These are phyloP conservation scores for Boletus smithii DNA, from an alignment of 1,284 basidiomycete genomes.

Conservation along the genomic window DNA sequence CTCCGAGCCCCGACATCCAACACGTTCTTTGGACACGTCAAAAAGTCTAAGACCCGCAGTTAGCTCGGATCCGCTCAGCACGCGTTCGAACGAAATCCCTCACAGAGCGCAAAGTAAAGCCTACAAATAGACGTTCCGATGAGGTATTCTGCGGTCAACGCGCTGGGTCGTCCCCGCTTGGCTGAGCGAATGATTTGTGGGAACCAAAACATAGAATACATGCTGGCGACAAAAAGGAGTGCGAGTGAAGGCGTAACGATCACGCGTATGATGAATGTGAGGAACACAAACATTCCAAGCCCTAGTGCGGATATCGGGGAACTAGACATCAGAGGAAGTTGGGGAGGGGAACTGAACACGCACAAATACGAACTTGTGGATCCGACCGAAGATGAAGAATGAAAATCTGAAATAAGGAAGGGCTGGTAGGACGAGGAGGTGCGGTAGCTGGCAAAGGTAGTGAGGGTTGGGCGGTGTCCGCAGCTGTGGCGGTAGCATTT, in stretches of 20 bases:
- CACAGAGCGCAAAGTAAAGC: constrained; percentile 72
- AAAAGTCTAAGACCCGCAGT: constrained; percentile 55
- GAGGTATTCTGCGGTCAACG: constrained; percentile 69
- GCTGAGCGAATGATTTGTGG: constrained; percentile 82
- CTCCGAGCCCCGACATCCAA: constrained; percentile 71
- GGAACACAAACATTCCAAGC: constrained; percentile 61
- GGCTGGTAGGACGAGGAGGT: constrained; percentile 16
- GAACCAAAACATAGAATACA: constrained; percentile 79
- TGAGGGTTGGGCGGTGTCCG: constrained; percentile 16
- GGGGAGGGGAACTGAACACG: constrained; percentile 18
- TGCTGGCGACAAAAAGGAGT: constrained; percentile 63
- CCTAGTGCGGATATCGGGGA: constrained; percentile 40
- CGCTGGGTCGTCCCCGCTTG: constrained; percentile 66
- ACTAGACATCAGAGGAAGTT: background rate
- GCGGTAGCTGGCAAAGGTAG: constrained; percentile 14
- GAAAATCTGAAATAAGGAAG: constrained; percentile 49
- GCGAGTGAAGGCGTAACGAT: constrained; percentile 70
- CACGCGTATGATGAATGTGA: constrained; percentile 69
- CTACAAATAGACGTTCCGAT: constrained; percentile 73
- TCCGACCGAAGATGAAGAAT: constrained; percentile 61
- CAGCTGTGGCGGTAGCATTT: background rate
- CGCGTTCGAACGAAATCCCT: constrained; percentile 32
- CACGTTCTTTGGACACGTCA: constrained; percentile 81
- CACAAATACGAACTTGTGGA: constrained; percentile 69
- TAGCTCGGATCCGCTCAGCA: background rate